Evolutionary conservation across 2,329 filamentous ascomycete species (phyloP), one percentile per base, ranked within the genome.

Genomic region (Coniochaeta pulveracea): DNA sequence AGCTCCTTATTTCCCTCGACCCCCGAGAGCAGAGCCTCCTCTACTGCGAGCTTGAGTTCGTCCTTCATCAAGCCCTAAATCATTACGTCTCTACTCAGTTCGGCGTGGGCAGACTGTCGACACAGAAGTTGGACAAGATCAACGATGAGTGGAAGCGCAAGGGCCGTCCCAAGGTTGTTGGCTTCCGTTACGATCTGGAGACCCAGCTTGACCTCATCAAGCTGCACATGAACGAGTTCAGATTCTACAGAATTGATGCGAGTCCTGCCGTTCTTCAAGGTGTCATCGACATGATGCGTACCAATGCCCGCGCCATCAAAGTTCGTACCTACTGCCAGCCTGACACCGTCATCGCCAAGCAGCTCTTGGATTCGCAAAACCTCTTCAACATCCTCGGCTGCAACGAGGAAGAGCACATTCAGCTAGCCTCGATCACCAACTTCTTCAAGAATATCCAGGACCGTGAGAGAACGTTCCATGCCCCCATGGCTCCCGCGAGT

Each of bases 111-210:
- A 67, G 67, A 2, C 55, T 76, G 5, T 56, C 66, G 5, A 53
- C 62, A 1, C 59, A 63, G 41, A 66, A 69, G 44, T 60, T 69
- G 38, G 66, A 66, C 42, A 63, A 59, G 38, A 50, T 72, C 6
- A 58, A 61, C 3, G 67, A 74, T 33, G 48, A 44, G 5, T 76
- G 70, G 72, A 51, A 56, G 16, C 55, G 60, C 26, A 61, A 64
- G 40, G 70, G 70, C 24, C 67, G 66, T 0, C 68, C 70, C 5
- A 62, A 58, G 35, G 69, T 76, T 7, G 50, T 70, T 15, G 65
- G 66, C 10, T 76, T 74, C 47, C 66, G 69, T 12, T 76, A 71
- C 47, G 70, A 76, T 38, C 48, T 75, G 3, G 70, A 75, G 52
- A 74, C 70, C 1, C 72, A 76, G 50, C 46, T 76, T n/a, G 66